Conservation (phyloP, 495 filamentous ascomycete genomes). For the Geoglossum glabrum region DNA sequence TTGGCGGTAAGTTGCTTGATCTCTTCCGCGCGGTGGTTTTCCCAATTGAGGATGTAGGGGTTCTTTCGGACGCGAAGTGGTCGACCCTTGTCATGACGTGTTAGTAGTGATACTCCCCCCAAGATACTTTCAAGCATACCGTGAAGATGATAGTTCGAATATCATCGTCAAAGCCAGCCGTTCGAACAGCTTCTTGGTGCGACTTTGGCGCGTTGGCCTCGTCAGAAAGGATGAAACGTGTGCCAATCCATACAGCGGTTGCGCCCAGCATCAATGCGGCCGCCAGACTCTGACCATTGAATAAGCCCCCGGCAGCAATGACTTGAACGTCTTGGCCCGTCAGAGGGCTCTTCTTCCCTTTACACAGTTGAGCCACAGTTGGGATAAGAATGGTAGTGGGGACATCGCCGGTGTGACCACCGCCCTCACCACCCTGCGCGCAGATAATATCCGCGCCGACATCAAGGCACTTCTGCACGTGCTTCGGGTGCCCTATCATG, state of each 20-base stretch:
- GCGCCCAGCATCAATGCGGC: conserved; percentile 86
- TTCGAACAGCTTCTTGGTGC: conserved; percentile 92
- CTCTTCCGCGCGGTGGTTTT: conserved; percentile 68
- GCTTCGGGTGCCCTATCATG: conserved; percentile 99
- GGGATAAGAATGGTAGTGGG: conserved; percentile 80
- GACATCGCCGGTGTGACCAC: conserved; percentile 80
- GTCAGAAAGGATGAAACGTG: conserved; percentile 79
- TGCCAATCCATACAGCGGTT: conserved; percentile 86
- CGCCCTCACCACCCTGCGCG: conserved; percentile 81
- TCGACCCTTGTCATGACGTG: conserved; percentile 36
- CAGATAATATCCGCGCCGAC: conserved; percentile 82
- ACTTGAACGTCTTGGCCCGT: conserved; percentile 76
- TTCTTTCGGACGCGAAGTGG: conserved; percentile 87
- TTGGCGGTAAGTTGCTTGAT: conserved; percentile 79
- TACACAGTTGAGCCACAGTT: conserved; percentile 63
- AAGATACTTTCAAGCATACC: conserved; percentile 18
- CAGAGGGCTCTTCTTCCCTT: conserved; percentile 66
- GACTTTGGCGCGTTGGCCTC: conserved; percentile 86
- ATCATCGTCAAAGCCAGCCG: conserved; percentile 82
- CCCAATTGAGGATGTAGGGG: conserved; percentile 86
- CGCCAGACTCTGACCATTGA: conserved; percentile 78
- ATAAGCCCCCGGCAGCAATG: conserved; percentile 84
- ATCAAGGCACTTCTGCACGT: conserved; percentile 82
- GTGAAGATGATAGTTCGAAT: conserved; percentile 97
- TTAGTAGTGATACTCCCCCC: neutral